Evolutionary conservation across 108 stramenopile species (phyloP).

Genomic region (Conticribra guillardii): DNA sequence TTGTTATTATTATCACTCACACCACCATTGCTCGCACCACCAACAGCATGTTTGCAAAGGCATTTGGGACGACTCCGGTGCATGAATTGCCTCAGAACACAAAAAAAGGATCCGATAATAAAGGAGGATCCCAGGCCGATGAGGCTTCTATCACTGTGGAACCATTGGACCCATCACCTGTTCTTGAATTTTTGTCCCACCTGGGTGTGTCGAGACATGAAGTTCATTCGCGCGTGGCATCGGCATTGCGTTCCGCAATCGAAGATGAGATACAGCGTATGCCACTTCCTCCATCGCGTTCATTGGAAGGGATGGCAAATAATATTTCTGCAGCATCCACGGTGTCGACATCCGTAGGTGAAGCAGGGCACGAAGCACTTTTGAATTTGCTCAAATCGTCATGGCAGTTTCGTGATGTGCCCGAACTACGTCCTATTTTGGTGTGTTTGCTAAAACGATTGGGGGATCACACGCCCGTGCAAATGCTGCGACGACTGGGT

Average conservation of each 20-base stretch:
- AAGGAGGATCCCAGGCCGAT: background rate
- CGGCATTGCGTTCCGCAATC: constrained; percentile 68
- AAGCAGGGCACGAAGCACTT: constrained; percentile 40
- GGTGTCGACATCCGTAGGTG: constrained; percentile 4
- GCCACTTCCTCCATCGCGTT: constrained; percentile 23
- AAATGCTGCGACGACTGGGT: constrained; percentile 62
- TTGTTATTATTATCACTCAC: too few species aligned
- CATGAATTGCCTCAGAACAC: constrained; percentile 31
- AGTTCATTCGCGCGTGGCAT: constrained; percentile 78
- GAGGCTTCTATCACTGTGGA: constrained; percentile 34
- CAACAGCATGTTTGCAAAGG: constrained; percentile 74
- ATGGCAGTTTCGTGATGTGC: constrained; percentile 77
- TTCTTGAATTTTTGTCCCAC: constrained; percentile 74
- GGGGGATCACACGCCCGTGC: constrained; percentile 74
- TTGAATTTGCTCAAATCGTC: constrained; percentile 67
- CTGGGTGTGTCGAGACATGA: constrained; percentile 77
- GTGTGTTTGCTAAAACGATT: constrained; percentile 79
- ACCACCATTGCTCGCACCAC: too few species aligned
- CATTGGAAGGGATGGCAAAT: background rate
- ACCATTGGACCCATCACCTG: constrained; percentile 80
- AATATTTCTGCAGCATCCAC: background rate
- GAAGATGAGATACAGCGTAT: constrained; percentile 86
- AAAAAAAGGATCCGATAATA: constrained; percentile 3
- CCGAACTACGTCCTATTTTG: constrained; percentile 80
- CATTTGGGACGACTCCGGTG: constrained; percentile 70